A percentile compares a stretch with the other conserved stretches of the same genome.
Conservation (phyloP, 2,329 filamentous ascomycete genomes). For the Penicillium sp. region DNA sequence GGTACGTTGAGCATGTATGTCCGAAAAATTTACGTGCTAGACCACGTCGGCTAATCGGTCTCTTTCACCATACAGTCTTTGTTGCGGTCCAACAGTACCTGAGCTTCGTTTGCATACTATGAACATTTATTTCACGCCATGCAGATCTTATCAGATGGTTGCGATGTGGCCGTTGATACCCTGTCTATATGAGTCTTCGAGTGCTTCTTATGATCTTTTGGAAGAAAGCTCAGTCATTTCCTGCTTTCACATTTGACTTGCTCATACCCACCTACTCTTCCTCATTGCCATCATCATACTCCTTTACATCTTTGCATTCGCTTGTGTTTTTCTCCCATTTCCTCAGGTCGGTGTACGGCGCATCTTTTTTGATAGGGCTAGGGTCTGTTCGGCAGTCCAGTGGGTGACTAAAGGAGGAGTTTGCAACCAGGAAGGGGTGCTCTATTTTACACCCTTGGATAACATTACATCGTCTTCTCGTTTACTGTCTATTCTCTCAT, state of each 20-base stretch:
- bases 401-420: constrained; percentile 22
- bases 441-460: constrained; percentile 10
- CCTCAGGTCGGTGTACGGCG: constrained; percentile 21
- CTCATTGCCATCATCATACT: constrained; percentile 4
- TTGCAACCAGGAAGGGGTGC: constrained; percentile 20
- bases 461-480: constrained; percentile 7
- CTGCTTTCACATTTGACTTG: constrained; percentile 12
- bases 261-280: constrained; percentile 20
- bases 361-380: constrained; percentile 17
- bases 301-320: constrained; percentile 16
- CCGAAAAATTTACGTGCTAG: neutral
- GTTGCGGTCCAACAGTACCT: constrained; percentile 48
- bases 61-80: constrained; percentile 35
- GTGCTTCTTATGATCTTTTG: constrained; percentile 10
- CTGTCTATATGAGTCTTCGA: constrained; percentile 26
- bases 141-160: constrained; percentile 26
- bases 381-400: constrained; percentile 21
- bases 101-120: constrained; percentile 28
- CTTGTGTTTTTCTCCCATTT: constrained; percentile 13
- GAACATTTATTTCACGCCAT: constrained; percentile 26
- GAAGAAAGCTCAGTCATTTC: constrained; percentile 5
- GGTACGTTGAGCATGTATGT: constrained; percentile 41
- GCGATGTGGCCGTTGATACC: constrained; percentile 26
- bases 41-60: constrained; percentile 11
- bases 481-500: constrained; percentile 22